Evolutionary conservation across 2,329 filamentous ascomycete species (phyloP), one percentile per base, ranked within the genome.

Genomic region (Ambrosiella beaveri): DNA sequence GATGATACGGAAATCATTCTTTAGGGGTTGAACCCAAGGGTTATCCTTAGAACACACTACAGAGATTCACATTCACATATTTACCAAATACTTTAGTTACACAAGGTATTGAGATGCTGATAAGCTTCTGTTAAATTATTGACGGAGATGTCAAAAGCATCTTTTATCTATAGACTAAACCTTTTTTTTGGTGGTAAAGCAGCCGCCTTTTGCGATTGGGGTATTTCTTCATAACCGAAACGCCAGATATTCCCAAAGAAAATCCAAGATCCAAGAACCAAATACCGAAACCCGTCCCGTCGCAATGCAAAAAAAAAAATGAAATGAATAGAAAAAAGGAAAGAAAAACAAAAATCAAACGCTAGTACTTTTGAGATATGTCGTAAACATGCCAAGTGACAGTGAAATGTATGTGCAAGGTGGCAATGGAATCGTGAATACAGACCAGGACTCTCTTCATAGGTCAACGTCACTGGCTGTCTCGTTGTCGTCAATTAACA

Each of bases 401-500:
- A 72, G 60, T 72, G 69, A 39, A 19, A 49, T 9, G 8, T 15
- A 19, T 9, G 3, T 15, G 4, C 1, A 51, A 51, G 17, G 12
- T 35, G 17, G 13, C 27, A 19, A 51, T 2, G 44, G 8, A 47
- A 47, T 13, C n/a, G 44, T 5, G 7, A 47, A 47, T n/a, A 13
- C 5, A 47, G n/a, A 47, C n/a, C 9, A 47, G 17, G 44, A 47
- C 3, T 2, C 1, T 12, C 44, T 19, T 54, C 39, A 54, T 5
- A 54, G 15, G 53, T 70, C 71, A 13, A 70, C 68, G 7, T 74
- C 75, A 49, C 73, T 75, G 55, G 75, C 74, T 12, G 74, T 78
- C 19, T 73, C 75, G 1, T 75, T 77, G 56, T 70, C 71, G 60
- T 81, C 78, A 38, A 60, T 55, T n/a, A 75, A 71, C 1, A 72